Percentiles rank a stretch among this genome's conserved stretches.
These are phyloP conservation scores for Termitomyces sp. DNA, from an alignment of 768 basidiomycete species.

Conservation along the genomic window DNA sequence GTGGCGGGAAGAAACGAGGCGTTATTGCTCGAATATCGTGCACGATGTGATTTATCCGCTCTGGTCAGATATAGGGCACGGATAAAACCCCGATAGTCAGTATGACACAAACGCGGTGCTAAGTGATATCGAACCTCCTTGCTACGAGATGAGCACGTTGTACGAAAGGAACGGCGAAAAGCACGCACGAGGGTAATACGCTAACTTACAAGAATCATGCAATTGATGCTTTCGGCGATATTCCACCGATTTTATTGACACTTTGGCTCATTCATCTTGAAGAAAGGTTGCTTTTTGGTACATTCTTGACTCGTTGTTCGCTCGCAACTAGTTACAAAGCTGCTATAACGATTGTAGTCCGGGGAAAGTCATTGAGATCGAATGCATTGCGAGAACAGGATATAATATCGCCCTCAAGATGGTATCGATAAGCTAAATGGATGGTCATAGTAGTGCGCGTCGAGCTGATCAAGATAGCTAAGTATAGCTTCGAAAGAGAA, in stretches of 20 bases:
- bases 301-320: neutral
- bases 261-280: neutral
- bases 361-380: neutral
- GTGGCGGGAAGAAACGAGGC: neutral
- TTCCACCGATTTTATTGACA: neutral
- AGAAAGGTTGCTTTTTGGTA: neutral
- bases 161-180: neutral
- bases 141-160: neutral
- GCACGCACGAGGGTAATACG: neutral
- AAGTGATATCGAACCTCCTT: neutral
- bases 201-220: no score
- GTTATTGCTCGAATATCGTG: neutral
- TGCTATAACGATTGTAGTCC: neutral
- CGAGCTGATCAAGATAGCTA: neutral
- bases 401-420: neutral
- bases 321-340: neutral
- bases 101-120: neutral
- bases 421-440: neutral
- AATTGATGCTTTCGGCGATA: neutral
- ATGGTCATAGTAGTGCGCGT: neutral
- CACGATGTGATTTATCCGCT: neutral
- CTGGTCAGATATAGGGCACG: neutral
- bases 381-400: neutral
- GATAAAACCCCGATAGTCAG: neutral
- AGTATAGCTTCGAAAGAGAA: neutral